phyloP scores from a whole-genome alignment of 1,139 yeast genomes.

The Yamadazyma dushanensis region DNA sequence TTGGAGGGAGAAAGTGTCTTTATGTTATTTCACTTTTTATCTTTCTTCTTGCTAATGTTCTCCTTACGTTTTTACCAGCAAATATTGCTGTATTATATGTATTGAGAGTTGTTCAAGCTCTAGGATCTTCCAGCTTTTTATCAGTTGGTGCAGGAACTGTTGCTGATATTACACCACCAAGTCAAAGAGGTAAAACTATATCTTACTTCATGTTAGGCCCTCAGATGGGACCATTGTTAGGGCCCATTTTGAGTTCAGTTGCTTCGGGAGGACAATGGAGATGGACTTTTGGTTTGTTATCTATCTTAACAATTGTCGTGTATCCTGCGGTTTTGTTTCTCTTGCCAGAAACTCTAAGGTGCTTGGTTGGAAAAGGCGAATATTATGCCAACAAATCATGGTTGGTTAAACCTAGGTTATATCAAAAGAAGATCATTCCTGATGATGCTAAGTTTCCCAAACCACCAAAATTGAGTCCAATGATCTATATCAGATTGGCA shows the following conservation, averaged over 20 bases:
- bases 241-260: constrained; percentile 49
- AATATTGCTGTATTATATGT: constrained; percentile 44
- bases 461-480: constrained; percentile 50
- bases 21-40: constrained; percentile 46
- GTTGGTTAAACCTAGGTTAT: constrained; percentile 28
- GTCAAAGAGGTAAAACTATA: constrained; percentile 48
- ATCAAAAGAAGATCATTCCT: constrained; percentile 27
- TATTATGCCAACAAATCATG: constrained; percentile 17
- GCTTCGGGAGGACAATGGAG: constrained; percentile 45
- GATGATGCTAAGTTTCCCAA: constrained; percentile 33
- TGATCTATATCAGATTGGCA: constrained; percentile 35
- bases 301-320: constrained; percentile 43
- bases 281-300: constrained; percentile 57
- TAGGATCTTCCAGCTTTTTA: constrained; percentile 56
- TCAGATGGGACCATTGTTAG: constrained; percentile 57
- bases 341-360: constrained; percentile 57
- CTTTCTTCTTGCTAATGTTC: constrained; percentile 46
- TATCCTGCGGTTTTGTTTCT: constrained; percentile 39
- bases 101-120: constrained; percentile 50
- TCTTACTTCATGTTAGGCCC: constrained; percentile 62
- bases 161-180: constrained; percentile 50
- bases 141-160: constrained; percentile 60
- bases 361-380: constrained; percentile 55
- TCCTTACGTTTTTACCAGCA: constrained; percentile 50
- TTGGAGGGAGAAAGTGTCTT: constrained; percentile 55